Conservation (phyloP, 1,284 basidiomycete species). For the Quambalaria eucalypti region DNA sequence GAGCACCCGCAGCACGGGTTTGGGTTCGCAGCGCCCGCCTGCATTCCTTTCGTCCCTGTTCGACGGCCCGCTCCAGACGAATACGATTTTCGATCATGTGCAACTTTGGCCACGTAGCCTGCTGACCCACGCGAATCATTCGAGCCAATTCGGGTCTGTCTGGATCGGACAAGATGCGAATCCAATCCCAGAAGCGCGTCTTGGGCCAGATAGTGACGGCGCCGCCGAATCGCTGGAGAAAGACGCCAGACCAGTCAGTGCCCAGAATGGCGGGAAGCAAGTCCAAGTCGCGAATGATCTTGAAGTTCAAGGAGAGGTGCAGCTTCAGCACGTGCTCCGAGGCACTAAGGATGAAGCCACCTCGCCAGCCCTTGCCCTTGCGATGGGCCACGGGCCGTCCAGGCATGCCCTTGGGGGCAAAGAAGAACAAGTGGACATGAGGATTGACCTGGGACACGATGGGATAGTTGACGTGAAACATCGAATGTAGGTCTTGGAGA, state of each 20-base stretch:
- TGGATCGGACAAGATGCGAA: slow-evolving; percentile 38
- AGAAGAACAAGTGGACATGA: slow-evolving; percentile 97
- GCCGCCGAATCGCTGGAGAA: slow-evolving; percentile 40
- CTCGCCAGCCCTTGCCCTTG: slow-evolving; percentile 67
- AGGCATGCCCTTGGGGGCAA: slow-evolving; percentile 83
- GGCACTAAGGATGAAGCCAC: slow-evolving; percentile 72
- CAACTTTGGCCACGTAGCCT: slow-evolving; percentile 39
- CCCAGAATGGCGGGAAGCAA: slow-evolving; percentile 39
- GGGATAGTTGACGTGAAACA: slow-evolving; percentile 71
- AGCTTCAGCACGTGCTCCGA: slow-evolving; percentile 46
- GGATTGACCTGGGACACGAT: slow-evolving; percentile 95
- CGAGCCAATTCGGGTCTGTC: slow-evolving; percentile 31
- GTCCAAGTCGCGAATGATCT: slow-evolving; percentile 43
- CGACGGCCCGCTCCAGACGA: slow-evolving; percentile 38
- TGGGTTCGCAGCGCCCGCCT: slow-evolving; percentile 8
- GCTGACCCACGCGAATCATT: slow-evolving; percentile 34
- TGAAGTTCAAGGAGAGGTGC: slow-evolving; percentile 41
- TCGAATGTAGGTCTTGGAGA: slow-evolving; percentile 68
- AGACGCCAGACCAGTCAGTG: slow-evolving; percentile 41
- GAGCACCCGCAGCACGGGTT: not conserved
- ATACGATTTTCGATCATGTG: slow-evolving; percentile 46
- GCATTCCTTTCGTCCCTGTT: slow-evolving; percentile 24
- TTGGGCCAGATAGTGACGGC: slow-evolving; percentile 43
- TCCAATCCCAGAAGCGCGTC: slow-evolving; percentile 39
- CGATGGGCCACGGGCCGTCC: slow-evolving; percentile 86